Conservation (phyloP, 805 yeast genomes). For the Wickerhamomyces queroliae region DNA sequence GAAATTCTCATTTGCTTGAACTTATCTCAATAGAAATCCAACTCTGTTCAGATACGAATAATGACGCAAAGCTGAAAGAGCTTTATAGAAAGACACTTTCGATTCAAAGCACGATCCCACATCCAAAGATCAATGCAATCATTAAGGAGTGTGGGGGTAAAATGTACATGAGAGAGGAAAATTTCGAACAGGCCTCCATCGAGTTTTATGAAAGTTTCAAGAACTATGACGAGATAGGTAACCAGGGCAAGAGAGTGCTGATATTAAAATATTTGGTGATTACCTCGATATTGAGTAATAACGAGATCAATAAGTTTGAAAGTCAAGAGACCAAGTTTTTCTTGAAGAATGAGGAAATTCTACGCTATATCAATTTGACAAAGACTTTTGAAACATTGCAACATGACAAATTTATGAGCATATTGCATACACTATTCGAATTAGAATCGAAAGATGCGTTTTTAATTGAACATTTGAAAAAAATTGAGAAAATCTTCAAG, state of each 20-base stretch:
- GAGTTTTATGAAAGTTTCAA: conserved; percentile 52
- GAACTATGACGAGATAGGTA: conserved; percentile 62
- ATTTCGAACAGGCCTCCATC: conserved; percentile 52
- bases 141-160: conserved; percentile 74
- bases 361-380: conserved; percentile 14
- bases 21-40: conserved; percentile 63
- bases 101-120: conserved; percentile 61
- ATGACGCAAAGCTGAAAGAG: conserved; percentile 35
- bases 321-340: conserved; percentile 24
- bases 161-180: conserved; percentile 52
- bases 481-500: conserved; percentile 15
- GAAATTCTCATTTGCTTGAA: conserved; percentile 49
- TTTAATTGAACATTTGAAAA: conserved; percentile 13
- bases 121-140: conserved; percentile 70
- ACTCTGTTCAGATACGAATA: conserved; percentile 35
- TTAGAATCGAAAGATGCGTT: conserved; percentile 11
- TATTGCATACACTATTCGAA: conserved; percentile 6
- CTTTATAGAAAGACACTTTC: conserved; percentile 43
- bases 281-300: conserved; percentile 48
- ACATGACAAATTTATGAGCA: conserved; percentile 11
- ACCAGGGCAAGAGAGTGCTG: conserved; percentile 46
- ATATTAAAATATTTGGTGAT: conserved; percentile 58
- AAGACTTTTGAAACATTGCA: conserved; percentile 17
- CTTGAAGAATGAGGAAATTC: conserved; percentile 17
- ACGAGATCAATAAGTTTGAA: conserved; percentile 30